Evolutionary conservation across 495 filamentous ascomycete genomes (phyloP).

Genomic region (Thozetella sp.): DNA sequence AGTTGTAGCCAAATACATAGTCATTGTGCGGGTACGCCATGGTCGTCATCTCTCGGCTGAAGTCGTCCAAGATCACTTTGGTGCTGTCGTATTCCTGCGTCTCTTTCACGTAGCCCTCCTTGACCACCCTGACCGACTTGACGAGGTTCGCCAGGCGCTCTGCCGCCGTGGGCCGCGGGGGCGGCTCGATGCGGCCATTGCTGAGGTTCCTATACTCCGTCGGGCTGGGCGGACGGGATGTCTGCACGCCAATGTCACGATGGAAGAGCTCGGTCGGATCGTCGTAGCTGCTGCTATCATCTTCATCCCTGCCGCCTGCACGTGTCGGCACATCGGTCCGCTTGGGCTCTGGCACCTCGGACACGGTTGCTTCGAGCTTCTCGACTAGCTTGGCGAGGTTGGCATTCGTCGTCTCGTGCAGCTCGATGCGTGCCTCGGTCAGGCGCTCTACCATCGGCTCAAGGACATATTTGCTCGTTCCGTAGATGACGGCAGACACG

Average conservation of each 20-base stretch:
- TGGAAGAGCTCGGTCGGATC: slow-evolving; percentile 88
- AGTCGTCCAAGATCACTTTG: slow-evolving; percentile 41
- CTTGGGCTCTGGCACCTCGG: slow-evolving; percentile 46
- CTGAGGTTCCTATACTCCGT: slow-evolving; percentile 5
- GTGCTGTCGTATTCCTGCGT: slow-evolving; percentile 36
- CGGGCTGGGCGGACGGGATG: slow-evolving; percentile 54
- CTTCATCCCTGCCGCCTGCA: slow-evolving; percentile 20
- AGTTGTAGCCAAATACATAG: slow-evolving; percentile 30
- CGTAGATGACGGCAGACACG: slow-evolving; percentile 74
- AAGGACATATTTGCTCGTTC: slow-evolving; percentile 77
- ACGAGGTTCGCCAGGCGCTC: slow-evolving; percentile 30
- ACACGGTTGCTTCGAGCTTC: slow-evolving; percentile 72
- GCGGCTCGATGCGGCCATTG: slow-evolving; percentile 12
- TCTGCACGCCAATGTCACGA: slow-evolving; percentile 87
- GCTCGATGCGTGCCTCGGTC: slow-evolving; percentile 76
- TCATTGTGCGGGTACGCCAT: slow-evolving; percentile 27
- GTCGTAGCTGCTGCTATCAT: slow-evolving; percentile 44
- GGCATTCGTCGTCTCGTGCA: slow-evolving; percentile 65
- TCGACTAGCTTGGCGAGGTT: slow-evolving; percentile 72
- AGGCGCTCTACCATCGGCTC: slow-evolving; percentile 80
- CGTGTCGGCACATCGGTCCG: slow-evolving; percentile 12
- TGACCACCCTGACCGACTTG: slow-evolving; percentile 54
- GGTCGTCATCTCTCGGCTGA: slow-evolving; percentile 44
- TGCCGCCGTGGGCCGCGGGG: slow-evolving; percentile 25
- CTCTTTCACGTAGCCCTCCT: slow-evolving; percentile 39